Percentiles rank a stretch among this genome's conserved stretches.
These are phyloP conservation scores for Yamadazyma spencermartinsiae DNA, from an alignment of 1,139 yeast genomes.

Conservation along the genomic window DNA sequence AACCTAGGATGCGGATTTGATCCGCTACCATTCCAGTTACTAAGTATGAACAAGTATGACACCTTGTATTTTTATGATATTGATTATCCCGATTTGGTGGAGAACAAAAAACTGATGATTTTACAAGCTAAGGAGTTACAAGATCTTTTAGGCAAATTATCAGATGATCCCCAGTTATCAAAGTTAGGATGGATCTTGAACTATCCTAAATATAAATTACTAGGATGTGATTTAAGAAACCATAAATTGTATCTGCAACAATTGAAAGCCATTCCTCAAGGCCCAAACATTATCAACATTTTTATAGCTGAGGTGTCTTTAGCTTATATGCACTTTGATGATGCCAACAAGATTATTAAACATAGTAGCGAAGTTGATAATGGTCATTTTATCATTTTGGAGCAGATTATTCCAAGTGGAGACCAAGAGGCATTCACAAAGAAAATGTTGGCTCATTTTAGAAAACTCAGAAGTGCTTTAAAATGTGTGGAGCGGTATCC, in stretches of 20 bases:
- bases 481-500: slow-evolving; percentile 67
- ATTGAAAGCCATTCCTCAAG: slow-evolving; percentile 26
- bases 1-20: slow-evolving; percentile 85
- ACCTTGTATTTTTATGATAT: slow-evolving; percentile 62
- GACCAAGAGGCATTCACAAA: slow-evolving; percentile 64
- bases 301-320: slow-evolving; percentile 83
- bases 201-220: slow-evolving; percentile 52
- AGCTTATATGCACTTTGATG: slow-evolving; percentile 72
- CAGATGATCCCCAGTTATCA: slow-evolving; percentile 4
- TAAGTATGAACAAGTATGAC: slow-evolving; percentile 26
- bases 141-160: slow-evolving; percentile 41
- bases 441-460: slow-evolving; percentile 74
- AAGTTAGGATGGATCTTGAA: slow-evolving; percentile 32
- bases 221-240: slow-evolving; percentile 74
- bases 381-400: slow-evolving; percentile 66
- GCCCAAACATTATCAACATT: slow-evolving; percentile 34
- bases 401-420: slow-evolving; percentile 72
- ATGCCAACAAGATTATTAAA: slow-evolving; percentile 65
- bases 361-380: slow-evolving; percentile 48
- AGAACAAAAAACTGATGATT: slow-evolving; percentile 55
- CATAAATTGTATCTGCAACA: slow-evolving; percentile 38
- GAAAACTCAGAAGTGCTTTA: slow-evolving; percentile 66
- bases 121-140: slow-evolving; percentile 46
- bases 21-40: slow-evolving; percentile 70
- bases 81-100: slow-evolving; percentile 71